Conservation (phyloP, 2,329 filamentous ascomycete species). For the Talaromyces sp. region DNA sequence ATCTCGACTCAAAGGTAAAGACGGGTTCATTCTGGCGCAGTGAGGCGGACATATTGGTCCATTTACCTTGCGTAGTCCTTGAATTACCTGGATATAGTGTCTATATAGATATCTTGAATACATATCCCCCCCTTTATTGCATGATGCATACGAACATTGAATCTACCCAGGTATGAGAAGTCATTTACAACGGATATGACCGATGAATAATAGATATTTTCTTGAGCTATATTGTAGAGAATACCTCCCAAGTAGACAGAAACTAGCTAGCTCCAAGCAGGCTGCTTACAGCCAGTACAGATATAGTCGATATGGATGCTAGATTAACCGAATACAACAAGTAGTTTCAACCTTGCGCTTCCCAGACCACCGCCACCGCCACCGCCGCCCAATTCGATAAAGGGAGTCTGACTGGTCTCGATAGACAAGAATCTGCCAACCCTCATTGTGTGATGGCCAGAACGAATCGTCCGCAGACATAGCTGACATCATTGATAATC, state of each 20-base stretch:
- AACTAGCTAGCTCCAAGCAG: conserved; percentile 1
- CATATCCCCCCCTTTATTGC: neutral
- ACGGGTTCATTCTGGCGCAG: too few species aligned
- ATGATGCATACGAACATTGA: neutral
- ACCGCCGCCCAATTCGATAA: neutral
- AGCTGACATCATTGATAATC: neutral
- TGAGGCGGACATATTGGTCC: too few species aligned
- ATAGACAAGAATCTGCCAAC: neutral
- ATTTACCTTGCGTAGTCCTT: too few species aligned
- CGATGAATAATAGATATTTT: neutral
- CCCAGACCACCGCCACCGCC: neutral
- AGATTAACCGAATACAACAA: conserved; percentile 9
- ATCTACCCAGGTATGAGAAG: neutral
- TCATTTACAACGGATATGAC: neutral
- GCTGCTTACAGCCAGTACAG: conserved; percentile 1
- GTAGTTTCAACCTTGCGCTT: neutral
- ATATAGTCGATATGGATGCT: neutral
- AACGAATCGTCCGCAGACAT: neutral
- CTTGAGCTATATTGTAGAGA: neutral
- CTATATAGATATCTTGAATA: too few species aligned
- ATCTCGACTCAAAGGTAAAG: too few species aligned
- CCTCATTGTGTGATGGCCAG: neutral
- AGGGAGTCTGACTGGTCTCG: neutral
- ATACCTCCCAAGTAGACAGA: conserved; percentile 3
- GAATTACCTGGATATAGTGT: too few species aligned